Evolutionary conservation across 345 rosid species (phyloP).

Genomic region (Moricandia moricandioides): DNA sequence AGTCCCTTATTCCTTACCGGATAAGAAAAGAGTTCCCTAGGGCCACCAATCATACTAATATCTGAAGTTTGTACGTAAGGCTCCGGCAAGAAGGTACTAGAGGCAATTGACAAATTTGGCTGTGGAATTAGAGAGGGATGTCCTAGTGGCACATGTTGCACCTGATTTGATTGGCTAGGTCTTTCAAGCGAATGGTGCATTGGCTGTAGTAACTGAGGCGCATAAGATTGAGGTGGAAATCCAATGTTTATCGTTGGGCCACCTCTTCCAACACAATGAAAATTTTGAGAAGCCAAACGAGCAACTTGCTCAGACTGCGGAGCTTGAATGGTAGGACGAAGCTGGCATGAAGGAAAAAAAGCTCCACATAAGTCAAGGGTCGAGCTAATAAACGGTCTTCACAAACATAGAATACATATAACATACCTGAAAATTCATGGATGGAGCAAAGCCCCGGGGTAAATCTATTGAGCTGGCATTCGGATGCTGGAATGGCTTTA

Average conservation of each 20-base stretch:
- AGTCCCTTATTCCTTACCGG: conserved; percentile 49
- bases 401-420: conserved; percentile 28
- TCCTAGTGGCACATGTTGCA: conserved; percentile 54
- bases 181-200: conserved; percentile 66
- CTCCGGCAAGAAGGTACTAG: conserved; percentile 55
- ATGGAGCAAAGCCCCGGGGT: conserved; percentile 59
- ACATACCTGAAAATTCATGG: conserved; percentile 69
- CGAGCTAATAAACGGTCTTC: conserved; percentile 20
- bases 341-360: conserved; percentile 47
- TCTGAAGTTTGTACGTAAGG: conserved; percentile 52
- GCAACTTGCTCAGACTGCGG: conserved; percentile 67
- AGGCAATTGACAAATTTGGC: conserved; percentile 44
- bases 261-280: conserved; percentile 61
- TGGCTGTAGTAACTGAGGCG: conserved; percentile 57
- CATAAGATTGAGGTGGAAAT: conserved; percentile 64
- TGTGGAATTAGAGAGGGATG: conserved; percentile 50
- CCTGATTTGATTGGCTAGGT: conserved; percentile 57
- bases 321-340: conserved; percentile 57
- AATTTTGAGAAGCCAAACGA: conserved; percentile 63
- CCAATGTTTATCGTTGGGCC: conserved; percentile 60
- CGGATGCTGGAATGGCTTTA: conserved; percentile 65
- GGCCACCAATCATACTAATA: conserved; percentile 51
- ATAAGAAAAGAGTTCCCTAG: conserved; percentile 56
- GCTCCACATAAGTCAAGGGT: background rate
- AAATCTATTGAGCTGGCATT: conserved; percentile 55